These are phyloP conservation scores for Populus hybrid DNA, from an alignment of 441 rosid species.

Conservation along the genomic window DNA sequence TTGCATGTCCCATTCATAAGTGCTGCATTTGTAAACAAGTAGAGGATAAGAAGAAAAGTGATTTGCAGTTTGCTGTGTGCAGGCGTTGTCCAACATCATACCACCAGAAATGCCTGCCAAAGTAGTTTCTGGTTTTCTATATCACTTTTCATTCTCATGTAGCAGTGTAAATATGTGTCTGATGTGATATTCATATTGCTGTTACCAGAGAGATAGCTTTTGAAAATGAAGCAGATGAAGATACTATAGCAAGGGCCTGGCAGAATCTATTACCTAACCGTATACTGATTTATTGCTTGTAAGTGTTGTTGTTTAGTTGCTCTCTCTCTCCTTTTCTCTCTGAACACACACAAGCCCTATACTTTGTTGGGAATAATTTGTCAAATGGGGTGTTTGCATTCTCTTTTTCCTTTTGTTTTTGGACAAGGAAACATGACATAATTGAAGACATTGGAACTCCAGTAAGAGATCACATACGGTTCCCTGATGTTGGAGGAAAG, in stretches of 20 bases:
- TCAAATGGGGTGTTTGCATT: slow-evolving; percentile 17
- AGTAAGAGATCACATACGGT: slow-evolving; percentile 63
- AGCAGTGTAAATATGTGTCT: background rate
- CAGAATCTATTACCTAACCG: slow-evolving; percentile 67
- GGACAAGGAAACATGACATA: slow-evolving; percentile 72
- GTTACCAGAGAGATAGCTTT: slow-evolving; percentile 26
- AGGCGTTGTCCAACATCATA: slow-evolving; percentile 92
- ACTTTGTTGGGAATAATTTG: slow-evolving; percentile 16
- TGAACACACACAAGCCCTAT: background rate
- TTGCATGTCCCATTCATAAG: slow-evolving; percentile 86
- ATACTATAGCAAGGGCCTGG: slow-evolving; percentile 69
- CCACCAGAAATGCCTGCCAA: slow-evolving; percentile 93
- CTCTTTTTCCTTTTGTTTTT: slow-evolving; percentile 23
- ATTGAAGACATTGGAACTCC: slow-evolving; percentile 72
- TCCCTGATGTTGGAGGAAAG: slow-evolving; percentile 50
- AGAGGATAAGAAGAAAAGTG: slow-evolving; percentile 58
- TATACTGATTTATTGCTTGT: slow-evolving; percentile 86
- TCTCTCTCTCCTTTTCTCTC: background rate
- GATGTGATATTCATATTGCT: background rate
- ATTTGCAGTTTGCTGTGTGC: slow-evolving; percentile 85
- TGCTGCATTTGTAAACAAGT: slow-evolving; percentile 67
- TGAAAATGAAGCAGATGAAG: slow-evolving; percentile 35
- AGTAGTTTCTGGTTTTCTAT: slow-evolving; percentile 35
- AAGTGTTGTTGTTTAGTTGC: slow-evolving; percentile 27
- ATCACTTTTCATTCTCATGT: background rate